These are phyloP conservation scores for Camellia sinensis DNA, from an alignment of 148 eudicot genomes.

Conservation along the genomic window DNA sequence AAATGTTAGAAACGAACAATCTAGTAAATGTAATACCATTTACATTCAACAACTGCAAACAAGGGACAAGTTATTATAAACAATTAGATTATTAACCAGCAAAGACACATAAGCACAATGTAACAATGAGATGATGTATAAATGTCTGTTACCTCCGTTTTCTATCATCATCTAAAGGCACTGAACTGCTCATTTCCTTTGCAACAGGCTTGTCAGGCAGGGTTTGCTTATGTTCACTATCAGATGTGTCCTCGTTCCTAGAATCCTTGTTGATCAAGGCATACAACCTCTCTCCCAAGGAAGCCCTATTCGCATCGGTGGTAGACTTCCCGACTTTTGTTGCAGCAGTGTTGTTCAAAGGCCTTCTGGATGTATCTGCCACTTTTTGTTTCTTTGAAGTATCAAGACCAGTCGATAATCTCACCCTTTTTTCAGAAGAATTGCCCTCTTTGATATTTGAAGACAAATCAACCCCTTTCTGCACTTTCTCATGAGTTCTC, in stretches of 20 bases:
- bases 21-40: background rate
- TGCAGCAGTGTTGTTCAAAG: conserved; percentile 23
- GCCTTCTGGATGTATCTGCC: conserved; percentile 23
- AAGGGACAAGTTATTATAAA: background rate
- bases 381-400: conserved; percentile 31
- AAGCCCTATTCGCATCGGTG: conserved; percentile 21
- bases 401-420: conserved; percentile 15
- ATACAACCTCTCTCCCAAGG: conserved; percentile 40
- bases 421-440: conserved; percentile 30
- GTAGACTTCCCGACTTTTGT: conserved; percentile 24
- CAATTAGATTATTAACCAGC: background rate
- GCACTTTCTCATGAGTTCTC: conserved; percentile 32
- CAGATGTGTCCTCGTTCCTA: conserved; percentile 11
- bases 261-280: conserved; percentile 16
- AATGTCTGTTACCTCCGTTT: conserved; percentile 46
- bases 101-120: background rate
- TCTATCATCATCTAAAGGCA: conserved; percentile 49
- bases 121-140: conserved; percentile 1
- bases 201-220: conserved; percentile 20
- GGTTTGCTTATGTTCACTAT: conserved; percentile 23
- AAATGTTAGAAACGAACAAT: background rate
- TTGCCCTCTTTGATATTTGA: conserved; percentile 27
- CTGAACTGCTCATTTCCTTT: conserved; percentile 10
- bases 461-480: conserved; percentile 21
- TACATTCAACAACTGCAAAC: background rate